Conservation (phyloP, 1,284 basidiomycete species). For the Moniliophthora roreri region DNA sequence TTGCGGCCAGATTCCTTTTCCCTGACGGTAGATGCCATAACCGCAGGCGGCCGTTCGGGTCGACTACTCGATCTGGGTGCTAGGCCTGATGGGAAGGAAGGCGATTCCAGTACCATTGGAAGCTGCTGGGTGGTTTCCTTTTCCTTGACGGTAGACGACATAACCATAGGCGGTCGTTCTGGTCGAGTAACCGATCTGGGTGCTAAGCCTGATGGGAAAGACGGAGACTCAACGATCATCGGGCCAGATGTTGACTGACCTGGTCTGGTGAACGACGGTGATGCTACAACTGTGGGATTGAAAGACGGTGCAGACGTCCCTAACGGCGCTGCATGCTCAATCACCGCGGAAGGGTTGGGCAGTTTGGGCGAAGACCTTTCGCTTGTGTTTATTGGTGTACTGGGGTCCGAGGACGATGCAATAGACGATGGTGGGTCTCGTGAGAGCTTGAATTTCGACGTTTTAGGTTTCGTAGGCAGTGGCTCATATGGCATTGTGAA, state of each 20-base stretch:
- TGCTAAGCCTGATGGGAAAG: slow-evolving; percentile 28
- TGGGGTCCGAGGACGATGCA: slow-evolving; percentile 12
- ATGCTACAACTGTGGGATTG: slow-evolving; percentile 32
- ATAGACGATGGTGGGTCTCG: slow-evolving; percentile 12
- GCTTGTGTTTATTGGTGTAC: slow-evolving; percentile 26
- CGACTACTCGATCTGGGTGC: slow-evolving; percentile 15
- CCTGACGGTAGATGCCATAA: slow-evolving; percentile 29
- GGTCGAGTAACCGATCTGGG: slow-evolving; percentile 20
- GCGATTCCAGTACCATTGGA: slow-evolving; percentile 34
- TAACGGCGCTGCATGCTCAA: slow-evolving; percentile 23
- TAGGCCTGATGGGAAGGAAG: slow-evolving; percentile 32
- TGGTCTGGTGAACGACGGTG: slow-evolving; percentile 31
- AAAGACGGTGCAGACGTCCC: slow-evolving; percentile 1
- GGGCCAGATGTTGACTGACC: slow-evolving; percentile 23
- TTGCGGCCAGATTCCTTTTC: no score
- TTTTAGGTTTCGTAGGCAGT: slow-evolving; percentile 37
- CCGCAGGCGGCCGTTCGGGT: slow-evolving; percentile 36
- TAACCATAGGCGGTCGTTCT: slow-evolving; percentile 38
- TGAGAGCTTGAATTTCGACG: slow-evolving; percentile 20
- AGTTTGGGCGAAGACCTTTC: slow-evolving; percentile 33
- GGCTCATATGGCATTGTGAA: slow-evolving; percentile 12
- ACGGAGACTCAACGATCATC: slow-evolving; percentile 35
- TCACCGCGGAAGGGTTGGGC: slow-evolving; percentile 19
- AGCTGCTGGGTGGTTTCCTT: no score
- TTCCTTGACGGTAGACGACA: slow-evolving; percentile 40